phyloP scores from a whole-genome alignment of 192 early-diverging fungal genomes.

The Gonapodya sp. region DNA sequence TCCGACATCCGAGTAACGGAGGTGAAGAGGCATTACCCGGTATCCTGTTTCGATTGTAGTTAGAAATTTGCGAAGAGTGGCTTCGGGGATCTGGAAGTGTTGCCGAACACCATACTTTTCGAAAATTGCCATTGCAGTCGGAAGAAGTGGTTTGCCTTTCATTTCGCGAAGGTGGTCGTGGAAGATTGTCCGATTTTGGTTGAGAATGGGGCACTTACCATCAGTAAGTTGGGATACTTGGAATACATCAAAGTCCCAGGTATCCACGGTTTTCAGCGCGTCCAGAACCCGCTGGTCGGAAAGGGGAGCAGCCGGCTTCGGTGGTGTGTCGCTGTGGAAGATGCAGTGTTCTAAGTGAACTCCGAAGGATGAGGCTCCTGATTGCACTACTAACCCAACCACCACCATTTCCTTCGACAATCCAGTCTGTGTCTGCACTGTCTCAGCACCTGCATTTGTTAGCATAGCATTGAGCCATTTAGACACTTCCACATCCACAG shows the following conservation, averaged over 20 bases:
- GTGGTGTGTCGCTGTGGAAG: background rate
- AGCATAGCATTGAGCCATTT: conserved; percentile 39
- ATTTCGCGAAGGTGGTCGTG: too few species aligned
- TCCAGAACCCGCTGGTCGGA: background rate
- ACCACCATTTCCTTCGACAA: background rate
- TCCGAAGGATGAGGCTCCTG: too few species aligned
- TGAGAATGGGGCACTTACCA: conserved; percentile 17
- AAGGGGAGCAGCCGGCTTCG: background rate
- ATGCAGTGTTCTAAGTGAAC: background rate
- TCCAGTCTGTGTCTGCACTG: conserved; percentile 7
- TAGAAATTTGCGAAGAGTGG: conserved; percentile 31
- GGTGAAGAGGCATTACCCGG: background rate
- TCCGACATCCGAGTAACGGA: too few species aligned
- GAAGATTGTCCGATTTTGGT: too few species aligned
- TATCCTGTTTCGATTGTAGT: conserved; percentile 37
- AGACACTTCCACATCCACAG: conserved; percentile 39
- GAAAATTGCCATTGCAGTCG: background rate
- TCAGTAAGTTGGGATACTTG: conserved; percentile 33
- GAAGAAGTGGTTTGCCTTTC: background rate
- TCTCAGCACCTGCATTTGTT: conserved; percentile 15
- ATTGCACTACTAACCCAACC: background rate
- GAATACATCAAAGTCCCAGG: conserved; percentile 41
- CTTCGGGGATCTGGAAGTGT: conserved; percentile 36
- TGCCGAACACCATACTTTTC: conserved; percentile 11
- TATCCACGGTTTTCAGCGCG: background rate